Evolutionary conservation across 306 rosid genomes (phyloP), one percentile per base, ranked within the genome.

Genomic region (Cicer cuneatum): DNA sequence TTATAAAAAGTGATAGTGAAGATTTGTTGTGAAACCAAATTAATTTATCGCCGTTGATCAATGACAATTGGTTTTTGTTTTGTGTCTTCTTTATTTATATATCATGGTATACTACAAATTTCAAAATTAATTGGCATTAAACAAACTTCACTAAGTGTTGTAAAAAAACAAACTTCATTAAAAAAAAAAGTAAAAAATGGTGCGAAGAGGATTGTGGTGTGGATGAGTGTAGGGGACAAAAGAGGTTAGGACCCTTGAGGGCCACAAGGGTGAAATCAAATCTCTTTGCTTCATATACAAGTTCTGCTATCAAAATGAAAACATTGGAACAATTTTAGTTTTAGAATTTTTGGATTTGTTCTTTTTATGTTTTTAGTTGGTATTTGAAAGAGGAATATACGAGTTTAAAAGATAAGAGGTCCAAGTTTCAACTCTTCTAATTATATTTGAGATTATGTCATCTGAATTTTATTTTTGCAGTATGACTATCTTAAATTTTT

Each of bases 211-310:
- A 9, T 10, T 21, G 53, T 56, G 5, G n/a, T 33, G 54, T 15
- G 38, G 57, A 77, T 48, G 87, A 82, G 84, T 75, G 70, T 40
- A 71, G 79, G 85, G 85, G 85, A 82, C 82, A 82, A 78, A 83
- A 84, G 67, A 57, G 71, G 59, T 66, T 37, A 68, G 67, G 29
- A 61, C 45, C 19, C 46, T 59, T 67, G 18, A 72, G 75, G 70
- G 16, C 54, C 78, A 71, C 49, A 62, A 80, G 62, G 57, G 40
- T 24, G 47, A 74, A 24, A 73, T 66, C 73, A 83, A 78, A 65
- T 76, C 38, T 60, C 82, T 83, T 85, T 89, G 90, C 94, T 89
- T 89, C 76, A 73, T 61, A 8, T 61, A 8, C 67, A 61, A 61
- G 46, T 4, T 61, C 24, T 61, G 5, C 21, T 60, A 11, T 10